phyloP scores from a whole-genome alignment of 2,329 filamentous ascomycete genomes.

The Tolypocladium tundrense region DNA sequence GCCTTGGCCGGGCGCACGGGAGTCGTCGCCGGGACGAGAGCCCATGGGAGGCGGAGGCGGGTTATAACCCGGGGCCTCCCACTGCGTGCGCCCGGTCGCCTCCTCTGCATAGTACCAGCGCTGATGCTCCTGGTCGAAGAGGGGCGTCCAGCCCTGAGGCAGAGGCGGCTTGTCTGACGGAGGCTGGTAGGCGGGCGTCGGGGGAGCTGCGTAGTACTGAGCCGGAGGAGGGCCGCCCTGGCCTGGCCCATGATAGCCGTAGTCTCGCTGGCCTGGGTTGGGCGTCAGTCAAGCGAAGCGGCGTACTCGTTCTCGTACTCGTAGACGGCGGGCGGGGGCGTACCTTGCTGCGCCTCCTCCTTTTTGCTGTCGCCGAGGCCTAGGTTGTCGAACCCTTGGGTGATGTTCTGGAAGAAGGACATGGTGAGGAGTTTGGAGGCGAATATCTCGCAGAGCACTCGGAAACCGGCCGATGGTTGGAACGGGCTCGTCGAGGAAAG shows the following conservation, averaged over 20 bases:
- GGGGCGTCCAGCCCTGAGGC: constrained; percentile 50
- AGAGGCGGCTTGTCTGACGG: constrained; percentile 36
- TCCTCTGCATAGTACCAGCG: constrained; percentile 58
- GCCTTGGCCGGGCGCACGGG: constrained; percentile 11
- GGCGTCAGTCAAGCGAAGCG: background rate
- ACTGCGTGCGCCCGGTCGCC: constrained; percentile 50
- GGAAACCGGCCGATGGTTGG: too few relatives aligned
- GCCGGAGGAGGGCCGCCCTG: constrained; percentile 9
- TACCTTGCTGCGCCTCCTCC: background rate
- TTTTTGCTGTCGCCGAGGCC: constrained; percentile 27
- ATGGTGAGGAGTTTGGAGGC: constrained; percentile 15
- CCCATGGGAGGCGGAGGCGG: constrained; percentile 11
- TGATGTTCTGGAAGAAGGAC: constrained; percentile 34
- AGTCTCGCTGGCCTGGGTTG: constrained; percentile 9
- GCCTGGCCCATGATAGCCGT: constrained; percentile 14
- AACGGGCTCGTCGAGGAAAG: background rate
- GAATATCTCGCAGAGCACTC: background rate
- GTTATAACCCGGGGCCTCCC: constrained; percentile 43
- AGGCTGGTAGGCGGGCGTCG: constrained; percentile 19
- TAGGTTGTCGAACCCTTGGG: constrained; percentile 35
- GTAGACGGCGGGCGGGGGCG: background rate
- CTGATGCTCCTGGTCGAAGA: constrained; percentile 51
- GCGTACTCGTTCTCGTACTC: too few relatives aligned
- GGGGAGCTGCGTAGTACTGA: constrained; percentile 10
- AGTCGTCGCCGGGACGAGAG: constrained; percentile 11